A percentile compares a stretch with the other conserved stretches of the same genome.
These are phyloP conservation scores for Colletotrichum viniferum DNA, from an alignment of 2,329 filamentous ascomycete species.

Conservation along the genomic window DNA sequence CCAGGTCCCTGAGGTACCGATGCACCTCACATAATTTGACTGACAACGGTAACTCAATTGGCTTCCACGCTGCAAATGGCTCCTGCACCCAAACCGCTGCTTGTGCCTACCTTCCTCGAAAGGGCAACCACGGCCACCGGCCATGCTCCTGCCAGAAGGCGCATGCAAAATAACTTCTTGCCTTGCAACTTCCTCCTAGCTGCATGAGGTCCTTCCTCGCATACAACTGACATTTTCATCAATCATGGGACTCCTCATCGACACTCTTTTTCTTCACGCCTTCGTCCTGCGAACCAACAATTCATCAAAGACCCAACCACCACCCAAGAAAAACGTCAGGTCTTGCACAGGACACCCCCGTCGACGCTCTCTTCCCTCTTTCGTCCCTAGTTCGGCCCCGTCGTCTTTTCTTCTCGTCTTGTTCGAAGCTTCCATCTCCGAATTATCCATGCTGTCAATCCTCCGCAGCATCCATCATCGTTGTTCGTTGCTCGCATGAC, in stretches of 20 bases:
- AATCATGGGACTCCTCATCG: not conserved
- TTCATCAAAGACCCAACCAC: not conserved
- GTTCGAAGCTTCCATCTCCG: not conserved
- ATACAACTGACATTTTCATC: not conserved
- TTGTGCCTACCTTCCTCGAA: not conserved
- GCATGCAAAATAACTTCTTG: not conserved
- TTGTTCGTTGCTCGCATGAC: not conserved
- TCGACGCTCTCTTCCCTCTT: conserved; percentile 1
- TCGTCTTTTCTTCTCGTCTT: conserved; percentile 16
- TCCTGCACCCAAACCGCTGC: not conserved
- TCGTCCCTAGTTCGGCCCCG: conserved; percentile 8
- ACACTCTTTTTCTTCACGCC: not conserved
- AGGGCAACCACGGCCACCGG: not conserved
- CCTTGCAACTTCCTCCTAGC: not conserved
- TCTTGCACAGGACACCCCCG: not conserved
- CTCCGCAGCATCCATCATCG: not conserved
- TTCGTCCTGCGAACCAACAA: not conserved
- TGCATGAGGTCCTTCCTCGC: not conserved
- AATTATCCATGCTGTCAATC: conserved; percentile 3
- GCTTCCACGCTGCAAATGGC: not conserved
- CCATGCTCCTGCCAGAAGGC: not conserved
- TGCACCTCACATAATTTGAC: not conserved
- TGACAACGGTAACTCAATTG: not conserved
- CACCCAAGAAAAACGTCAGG: not conserved
- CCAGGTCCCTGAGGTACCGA: not conserved